These are phyloP conservation scores for Chlorella vulgaris DNA, from an alignment of 139 green algal genomes.

Conservation along the genomic window DNA sequence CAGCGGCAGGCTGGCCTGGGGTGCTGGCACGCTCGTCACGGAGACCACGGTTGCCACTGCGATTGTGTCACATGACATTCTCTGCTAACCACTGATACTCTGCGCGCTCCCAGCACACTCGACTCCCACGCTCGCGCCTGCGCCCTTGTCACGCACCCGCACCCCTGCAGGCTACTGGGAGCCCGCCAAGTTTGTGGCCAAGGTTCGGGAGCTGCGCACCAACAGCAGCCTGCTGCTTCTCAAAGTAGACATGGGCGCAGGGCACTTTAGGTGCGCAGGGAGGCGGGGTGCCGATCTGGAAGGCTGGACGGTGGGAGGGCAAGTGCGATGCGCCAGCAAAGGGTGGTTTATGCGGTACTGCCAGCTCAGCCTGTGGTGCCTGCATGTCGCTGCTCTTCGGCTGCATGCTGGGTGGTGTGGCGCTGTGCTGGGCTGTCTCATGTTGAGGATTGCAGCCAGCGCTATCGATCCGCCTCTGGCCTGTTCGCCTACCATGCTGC, in stretches of 20 bases:
- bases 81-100: no score
- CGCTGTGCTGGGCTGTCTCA: neutral
- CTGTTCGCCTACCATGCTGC: neutral
- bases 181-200: slow-evolving; percentile 86
- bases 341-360: slow-evolving; percentile 25
- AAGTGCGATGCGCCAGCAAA: slow-evolving; percentile 53
- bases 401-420: neutral
- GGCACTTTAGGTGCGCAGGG: slow-evolving; percentile 78
- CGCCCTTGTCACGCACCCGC: no score
- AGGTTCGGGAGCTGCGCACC: slow-evolving; percentile 56
- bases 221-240: slow-evolving; percentile 54
- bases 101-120: no score
- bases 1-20: no score
- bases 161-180: slow-evolving; percentile 57
- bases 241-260: slow-evolving; percentile 69
- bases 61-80: no score
- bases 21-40: no score
- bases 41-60: no score
- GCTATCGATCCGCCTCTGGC: neutral
- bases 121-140: no score
- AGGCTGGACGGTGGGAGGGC: no score
- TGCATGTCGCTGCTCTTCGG: neutral
- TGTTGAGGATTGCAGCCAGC: neutral
- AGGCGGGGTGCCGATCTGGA: neutral
- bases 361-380: neutral